phyloP scores from a whole-genome alignment of 352 stramenopile genomes.

The Pythium aquatile region DNA sequence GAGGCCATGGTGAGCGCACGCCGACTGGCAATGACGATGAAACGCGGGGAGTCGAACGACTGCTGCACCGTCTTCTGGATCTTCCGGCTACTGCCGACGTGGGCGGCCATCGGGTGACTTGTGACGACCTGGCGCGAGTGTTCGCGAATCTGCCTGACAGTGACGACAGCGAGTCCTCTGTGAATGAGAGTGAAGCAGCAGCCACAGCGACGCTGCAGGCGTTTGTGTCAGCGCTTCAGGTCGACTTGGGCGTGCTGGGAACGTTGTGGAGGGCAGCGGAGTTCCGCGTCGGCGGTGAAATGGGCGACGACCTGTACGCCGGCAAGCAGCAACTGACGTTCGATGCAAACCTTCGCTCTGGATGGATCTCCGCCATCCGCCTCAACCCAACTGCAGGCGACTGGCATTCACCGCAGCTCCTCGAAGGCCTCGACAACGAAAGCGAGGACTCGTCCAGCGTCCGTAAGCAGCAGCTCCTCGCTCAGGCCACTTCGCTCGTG shows the following conservation, averaged over 20 bases:
- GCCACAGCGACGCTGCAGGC: conserved; percentile 35
- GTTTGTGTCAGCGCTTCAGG: conserved; percentile 47
- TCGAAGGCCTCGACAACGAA: conserved; percentile 18
- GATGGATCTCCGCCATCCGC: conserved; percentile 72
- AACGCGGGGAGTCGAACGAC: background rate
- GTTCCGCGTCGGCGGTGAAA: conserved; percentile 44
- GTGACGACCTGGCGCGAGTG: conserved; percentile 65
- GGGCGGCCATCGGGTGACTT: conserved; percentile 54
- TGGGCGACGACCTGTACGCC: conserved; percentile 27
- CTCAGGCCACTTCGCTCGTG: conserved; percentile 50
- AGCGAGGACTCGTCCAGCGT: conserved; percentile 24
- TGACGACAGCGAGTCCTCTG: conserved; percentile 19
- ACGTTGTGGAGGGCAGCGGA: conserved; percentile 69
- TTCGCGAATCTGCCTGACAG: conserved; percentile 36
- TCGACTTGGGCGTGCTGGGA: conserved; percentile 52
- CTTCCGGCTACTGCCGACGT: conserved; percentile 33
- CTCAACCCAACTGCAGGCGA: conserved; percentile 65
- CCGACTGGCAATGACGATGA: background rate
- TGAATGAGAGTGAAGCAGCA: conserved; percentile 21
- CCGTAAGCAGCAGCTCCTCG: conserved; percentile 27
- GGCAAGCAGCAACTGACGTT: conserved; percentile 54
- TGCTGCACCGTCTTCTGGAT: conserved; percentile 38
- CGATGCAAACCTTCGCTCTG: conserved; percentile 66
- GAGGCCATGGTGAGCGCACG: background rate
- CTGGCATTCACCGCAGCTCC: conserved; percentile 48